phyloP scores from a whole-genome alignment of 768 basidiomycete species.

The Rhodotorula diobovata region DNA sequence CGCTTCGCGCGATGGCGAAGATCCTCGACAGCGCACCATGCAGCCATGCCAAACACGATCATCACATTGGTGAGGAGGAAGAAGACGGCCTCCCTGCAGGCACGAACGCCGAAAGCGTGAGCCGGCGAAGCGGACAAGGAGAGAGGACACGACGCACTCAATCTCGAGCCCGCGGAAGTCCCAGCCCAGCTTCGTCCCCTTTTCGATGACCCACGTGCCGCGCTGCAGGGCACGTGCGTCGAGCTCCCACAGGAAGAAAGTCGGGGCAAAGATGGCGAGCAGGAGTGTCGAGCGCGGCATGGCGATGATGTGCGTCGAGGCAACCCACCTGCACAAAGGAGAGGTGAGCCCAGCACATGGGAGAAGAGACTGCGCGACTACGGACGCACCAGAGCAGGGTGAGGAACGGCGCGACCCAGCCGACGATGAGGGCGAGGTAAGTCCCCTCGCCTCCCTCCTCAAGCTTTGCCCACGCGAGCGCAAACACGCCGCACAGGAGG shows the following conservation, averaged over 20 bases:
- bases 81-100: conserved; percentile 38
- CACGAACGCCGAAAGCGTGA: not conserved
- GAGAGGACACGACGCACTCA: conserved; percentile 13
- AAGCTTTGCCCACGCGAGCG: conserved; percentile 18
- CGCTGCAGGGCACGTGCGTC: conserved; percentile 31
- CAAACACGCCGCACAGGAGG: conserved; percentile 5
- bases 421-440: conserved; percentile 34
- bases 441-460: conserved; percentile 35
- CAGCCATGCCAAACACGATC: conserved; percentile 38
- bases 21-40: conserved; percentile 17
- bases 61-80: conserved; percentile 39
- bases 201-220: conserved; percentile 38
- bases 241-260: conserved; percentile 28
- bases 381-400: conserved; percentile 22
- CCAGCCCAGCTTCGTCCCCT: conserved; percentile 30
- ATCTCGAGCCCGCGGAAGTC: conserved; percentile 32
- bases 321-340: conserved; percentile 22
- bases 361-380: not conserved
- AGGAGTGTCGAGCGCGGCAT: conserved; percentile 17
- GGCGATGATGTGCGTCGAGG: conserved; percentile 34
- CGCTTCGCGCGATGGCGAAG: not conserved
- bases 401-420: conserved; percentile 34
- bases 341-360: not conserved
- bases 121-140: not conserved
- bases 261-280: conserved; percentile 23